Conservation (phyloP, 2,329 filamentous ascomycete species). For the Penicillium crustosum region DNA sequence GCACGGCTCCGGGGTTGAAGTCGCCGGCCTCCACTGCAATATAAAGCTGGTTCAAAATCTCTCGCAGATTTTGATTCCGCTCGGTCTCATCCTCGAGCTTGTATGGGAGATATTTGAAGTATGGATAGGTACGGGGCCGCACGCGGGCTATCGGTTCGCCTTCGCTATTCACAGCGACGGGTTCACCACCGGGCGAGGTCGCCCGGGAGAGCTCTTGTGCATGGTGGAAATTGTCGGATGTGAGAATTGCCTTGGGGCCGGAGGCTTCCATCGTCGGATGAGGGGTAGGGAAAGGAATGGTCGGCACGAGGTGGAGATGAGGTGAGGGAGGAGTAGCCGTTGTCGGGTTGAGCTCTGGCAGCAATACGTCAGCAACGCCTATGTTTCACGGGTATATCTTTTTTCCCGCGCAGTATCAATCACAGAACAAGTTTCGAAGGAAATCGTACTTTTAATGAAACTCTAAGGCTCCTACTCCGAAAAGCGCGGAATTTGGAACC, state of each 20-base stretch:
- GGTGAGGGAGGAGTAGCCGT: conserved; percentile 22
- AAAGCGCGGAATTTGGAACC: conserved; percentile 21
- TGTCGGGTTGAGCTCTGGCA: conserved; percentile 29
- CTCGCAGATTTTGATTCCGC: conserved; percentile 74
- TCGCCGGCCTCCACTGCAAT: conserved; percentile 89
- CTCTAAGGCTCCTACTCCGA: conserved; percentile 18
- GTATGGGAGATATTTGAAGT: conserved; percentile 88
- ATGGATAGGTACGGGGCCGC: conserved; percentile 84
- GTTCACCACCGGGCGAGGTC: conserved; percentile 71
- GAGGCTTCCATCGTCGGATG: conserved; percentile 39
- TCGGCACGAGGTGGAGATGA: conserved; percentile 22
- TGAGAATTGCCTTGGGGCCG: conserved; percentile 35
- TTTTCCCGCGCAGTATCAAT: neutral
- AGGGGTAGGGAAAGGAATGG: conserved; percentile 18
- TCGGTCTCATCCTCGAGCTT: conserved; percentile 75
- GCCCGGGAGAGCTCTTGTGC: conserved; percentile 76
- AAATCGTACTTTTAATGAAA: conserved; percentile 22
- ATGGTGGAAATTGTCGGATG: conserved; percentile 41
- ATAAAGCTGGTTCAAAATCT: conserved; percentile 91
- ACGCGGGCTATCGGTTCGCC: conserved; percentile 66
- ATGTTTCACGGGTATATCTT: neutral
- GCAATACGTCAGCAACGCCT: conserved; percentile 27
- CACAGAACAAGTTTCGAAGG: neutral
- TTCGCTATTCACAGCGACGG: conserved; percentile 51
- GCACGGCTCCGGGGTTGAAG: conserved; percentile 86